Evolutionary conservation across 1,139 yeast genomes (phyloP), one percentile per base, ranked within the genome.

Genomic region (Scheffersomyces illinoinensis): DNA sequence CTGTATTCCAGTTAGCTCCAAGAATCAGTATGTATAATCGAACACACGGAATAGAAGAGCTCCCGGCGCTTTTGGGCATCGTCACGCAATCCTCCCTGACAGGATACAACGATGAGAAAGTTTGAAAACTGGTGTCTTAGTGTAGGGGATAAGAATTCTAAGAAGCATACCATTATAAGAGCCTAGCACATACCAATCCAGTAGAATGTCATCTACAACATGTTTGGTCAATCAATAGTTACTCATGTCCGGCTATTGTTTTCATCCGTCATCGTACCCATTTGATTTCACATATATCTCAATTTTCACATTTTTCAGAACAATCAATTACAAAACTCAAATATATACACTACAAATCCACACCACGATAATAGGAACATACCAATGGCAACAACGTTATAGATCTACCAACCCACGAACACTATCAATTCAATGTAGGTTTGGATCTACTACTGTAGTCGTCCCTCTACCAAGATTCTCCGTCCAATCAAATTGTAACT

Each of bases 401-500:
- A 2, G 3, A 33, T 33, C 43, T 33, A 33, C 43, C 43, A 33
- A 33, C 12, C 43, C 17, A 33, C 43, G 2, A 33, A 33, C 10
- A 33, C 17, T 33, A 33, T n/a, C 21, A 3, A 21, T 21, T 21
- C 21, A 21, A 21, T 21, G 21, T 21, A 21, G 4, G 21, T 2
- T 33, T 33, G 43, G 7, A 10, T 14, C 43, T 33, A 33, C 43
- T 33, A 33, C 17, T 33, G 43, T 5, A 61, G 63, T 61, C 65
- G 65, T 62, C 57, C 57, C 53, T 52, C 21, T 49, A 54, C 60
- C 60, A 53, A 23, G 43, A 50, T 55, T 52, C 55, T 55, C 59
- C 58, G 64, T 54, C 69, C 70, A 67, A 67, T 67, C 69, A 64
- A 57, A 62, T 56, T 59, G 59, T 48, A 48, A 48, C 51, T 48